phyloP scores from a whole-genome alignment of 2,329 filamentous ascomycete species.

The Penicillium polonicum region DNA sequence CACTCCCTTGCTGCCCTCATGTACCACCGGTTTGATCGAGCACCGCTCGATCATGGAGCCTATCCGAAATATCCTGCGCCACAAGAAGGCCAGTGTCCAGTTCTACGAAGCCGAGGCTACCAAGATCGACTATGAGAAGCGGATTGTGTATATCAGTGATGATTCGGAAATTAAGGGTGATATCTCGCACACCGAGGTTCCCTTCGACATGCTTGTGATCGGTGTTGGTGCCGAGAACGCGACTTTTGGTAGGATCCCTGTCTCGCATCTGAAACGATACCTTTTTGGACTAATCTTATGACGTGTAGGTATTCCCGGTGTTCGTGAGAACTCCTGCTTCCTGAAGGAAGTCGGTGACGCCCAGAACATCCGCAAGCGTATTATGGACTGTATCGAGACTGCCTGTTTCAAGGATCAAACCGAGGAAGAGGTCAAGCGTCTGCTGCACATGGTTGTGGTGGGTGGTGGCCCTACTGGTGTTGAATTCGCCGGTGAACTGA shows the following conservation, averaged over 20 bases:
- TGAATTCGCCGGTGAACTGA: constrained; percentile 96
- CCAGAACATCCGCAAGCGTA: constrained; percentile 93
- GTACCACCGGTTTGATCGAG: constrained; percentile 95
- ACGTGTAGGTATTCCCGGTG: constrained; percentile 73
- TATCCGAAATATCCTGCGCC: constrained; percentile 88
- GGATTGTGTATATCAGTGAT: constrained; percentile 84
- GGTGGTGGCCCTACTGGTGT: constrained; percentile 95
- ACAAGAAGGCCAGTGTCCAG: constrained; percentile 90
- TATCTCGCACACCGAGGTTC: constrained; percentile 78
- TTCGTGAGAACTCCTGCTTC: constrained; percentile 94
- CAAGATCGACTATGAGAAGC: constrained; percentile 89
- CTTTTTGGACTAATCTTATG: not conserved
- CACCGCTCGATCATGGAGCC: constrained; percentile 99
- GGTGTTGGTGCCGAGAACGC: constrained; percentile 98
- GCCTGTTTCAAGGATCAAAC: constrained; percentile 97
- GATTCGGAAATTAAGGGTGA: constrained; percentile 89
- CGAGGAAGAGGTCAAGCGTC: constrained; percentile 81
- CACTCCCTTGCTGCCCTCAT: constrained; percentile 94
- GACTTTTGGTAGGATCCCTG: constrained; percentile 71
- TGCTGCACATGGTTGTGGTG: constrained; percentile 96
- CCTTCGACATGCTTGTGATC: constrained; percentile 97
- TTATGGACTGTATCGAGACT: constrained; percentile 99
- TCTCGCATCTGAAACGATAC: constrained; percentile 12
- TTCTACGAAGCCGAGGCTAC: constrained; percentile 98
- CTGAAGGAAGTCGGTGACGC: constrained; percentile 97